Percentiles rank a stretch among this genome's conserved stretches.
Evolutionary conservation across 345 rosid species (phyloP).

Genomic region (Eutrema japonicum): DNA sequence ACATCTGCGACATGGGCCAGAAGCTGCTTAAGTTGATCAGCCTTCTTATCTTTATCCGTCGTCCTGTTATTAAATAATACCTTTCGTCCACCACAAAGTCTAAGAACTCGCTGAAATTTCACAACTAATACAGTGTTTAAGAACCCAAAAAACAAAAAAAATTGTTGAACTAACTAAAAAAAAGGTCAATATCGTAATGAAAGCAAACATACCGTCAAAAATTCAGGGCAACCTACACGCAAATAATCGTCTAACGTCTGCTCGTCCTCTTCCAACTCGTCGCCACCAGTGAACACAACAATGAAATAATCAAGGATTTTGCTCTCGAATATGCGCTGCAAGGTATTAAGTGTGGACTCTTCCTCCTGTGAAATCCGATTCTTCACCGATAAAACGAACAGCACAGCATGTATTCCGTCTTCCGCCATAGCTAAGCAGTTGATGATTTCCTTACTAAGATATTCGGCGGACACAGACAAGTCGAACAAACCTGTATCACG

Average conservation of each 20-base stretch:
- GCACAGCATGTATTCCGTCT: constrained; percentile 79
- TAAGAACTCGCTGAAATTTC: constrained; percentile 57
- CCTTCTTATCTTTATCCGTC: constrained; percentile 52
- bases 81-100: constrained; percentile 52
- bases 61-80: constrained; percentile 79
- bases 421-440: constrained; percentile 69
- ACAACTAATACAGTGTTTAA: neutral
- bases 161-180: neutral
- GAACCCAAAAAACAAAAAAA: neutral
- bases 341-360: constrained; percentile 56
- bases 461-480: constrained; percentile 55
- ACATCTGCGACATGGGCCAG: constrained; percentile 54
- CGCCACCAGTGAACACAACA: constrained; percentile 82
- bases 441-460: constrained; percentile 65
- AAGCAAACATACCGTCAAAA: constrained; percentile 33
- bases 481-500: constrained; percentile 68
- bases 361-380: constrained; percentile 75
- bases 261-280: constrained; percentile 63
- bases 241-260: constrained; percentile 67
- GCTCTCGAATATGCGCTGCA: constrained; percentile 58
- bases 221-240: constrained; percentile 62
- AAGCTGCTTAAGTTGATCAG: constrained; percentile 58
- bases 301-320: constrained; percentile 71
- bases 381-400: constrained; percentile 62
- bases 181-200: neutral